A percentile compares a stretch with the other conserved stretches of the same genome.
phyloP scores from a whole-genome alignment of 495 filamentous ascomycete genomes.

The Hypoxylon trugodes region DNA sequence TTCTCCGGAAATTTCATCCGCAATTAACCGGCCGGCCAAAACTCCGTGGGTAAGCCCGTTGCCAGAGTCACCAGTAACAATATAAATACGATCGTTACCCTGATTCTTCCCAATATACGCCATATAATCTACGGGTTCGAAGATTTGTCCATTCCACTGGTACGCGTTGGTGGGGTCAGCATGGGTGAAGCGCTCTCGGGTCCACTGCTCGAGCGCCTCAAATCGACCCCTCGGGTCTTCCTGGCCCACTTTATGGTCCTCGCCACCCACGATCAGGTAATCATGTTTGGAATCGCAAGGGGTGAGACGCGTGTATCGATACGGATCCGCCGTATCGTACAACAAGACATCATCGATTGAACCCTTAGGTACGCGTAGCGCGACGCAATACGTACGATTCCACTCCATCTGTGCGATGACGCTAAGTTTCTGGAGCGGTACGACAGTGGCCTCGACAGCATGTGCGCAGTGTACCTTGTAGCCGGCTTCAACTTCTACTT shows the following conservation, averaged over 20 bases:
- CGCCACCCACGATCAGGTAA: conserved; percentile 66
- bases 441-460: conserved; percentile 63
- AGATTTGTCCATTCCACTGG: conserved; percentile 66
- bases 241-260: conserved; percentile 69
- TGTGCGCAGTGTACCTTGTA: conserved; percentile 57
- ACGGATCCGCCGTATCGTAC: conserved; percentile 62
- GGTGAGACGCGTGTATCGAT: conserved; percentile 64
- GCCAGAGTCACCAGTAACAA: conserved; percentile 67
- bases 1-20: conserved; percentile 61
- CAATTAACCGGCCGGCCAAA: conserved; percentile 60
- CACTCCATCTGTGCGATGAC: conserved; percentile 60
- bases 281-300: conserved; percentile 61
- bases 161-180: conserved; percentile 60
- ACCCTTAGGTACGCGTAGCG: conserved; percentile 61
- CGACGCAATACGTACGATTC: conserved; percentile 65
- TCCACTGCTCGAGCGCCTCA: conserved; percentile 60
- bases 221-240: conserved; percentile 54
- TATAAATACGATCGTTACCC: conserved; percentile 57
- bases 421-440: conserved; percentile 64
- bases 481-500: conserved; percentile 55
- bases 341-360: conserved; percentile 61
- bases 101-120: conserved; percentile 66
- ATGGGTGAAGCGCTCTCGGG: conserved; percentile 60
- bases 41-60: conserved; percentile 67
- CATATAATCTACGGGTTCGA: conserved; percentile 64